Conservation (phyloP, 257 asterid species). For the Przewalskia tangutica region DNA sequence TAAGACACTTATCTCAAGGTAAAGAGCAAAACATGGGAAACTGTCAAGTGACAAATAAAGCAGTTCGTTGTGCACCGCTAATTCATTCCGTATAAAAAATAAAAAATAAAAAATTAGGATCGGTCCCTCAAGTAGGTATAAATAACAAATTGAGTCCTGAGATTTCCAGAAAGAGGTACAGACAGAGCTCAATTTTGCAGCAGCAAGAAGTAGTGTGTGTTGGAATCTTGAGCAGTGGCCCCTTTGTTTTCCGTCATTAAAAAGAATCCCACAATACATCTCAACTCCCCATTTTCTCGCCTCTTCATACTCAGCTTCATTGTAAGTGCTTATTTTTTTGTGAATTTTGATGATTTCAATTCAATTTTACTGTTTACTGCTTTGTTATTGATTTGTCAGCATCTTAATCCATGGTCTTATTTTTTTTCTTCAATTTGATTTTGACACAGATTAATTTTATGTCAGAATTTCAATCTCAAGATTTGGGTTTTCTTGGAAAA, state of each 20-base stretch:
- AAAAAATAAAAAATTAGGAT: background rate
- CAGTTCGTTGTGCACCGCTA: background rate
- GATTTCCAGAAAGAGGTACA: background rate
- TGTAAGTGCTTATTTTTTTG: slow-evolving; percentile 1
- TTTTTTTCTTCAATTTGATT: background rate
- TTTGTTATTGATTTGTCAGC: background rate
- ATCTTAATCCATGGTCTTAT: background rate
- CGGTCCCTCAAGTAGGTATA: slow-evolving; percentile 9
- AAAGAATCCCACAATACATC: background rate
- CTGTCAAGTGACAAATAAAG: background rate
- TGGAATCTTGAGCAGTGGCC: slow-evolving; percentile 30
- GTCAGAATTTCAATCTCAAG: background rate
- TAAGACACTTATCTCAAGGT: no score
- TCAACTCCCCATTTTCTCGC: background rate
- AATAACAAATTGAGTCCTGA: background rate
- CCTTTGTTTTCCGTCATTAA: slow-evolving; percentile 30
- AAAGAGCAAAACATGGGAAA: no score
- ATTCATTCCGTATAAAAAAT: no score
- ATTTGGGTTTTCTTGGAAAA: background rate
- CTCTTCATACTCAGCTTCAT: slow-evolving; percentile 1
- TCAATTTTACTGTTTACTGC: background rate
- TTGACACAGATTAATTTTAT: background rate
- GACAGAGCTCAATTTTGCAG: background rate
- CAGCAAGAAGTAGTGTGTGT: background rate
- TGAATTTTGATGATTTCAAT: background rate